Base-by-base conservation (phyloP, 495 filamentous ascomycete species). In the Penicillium tannophilum region DNA sequence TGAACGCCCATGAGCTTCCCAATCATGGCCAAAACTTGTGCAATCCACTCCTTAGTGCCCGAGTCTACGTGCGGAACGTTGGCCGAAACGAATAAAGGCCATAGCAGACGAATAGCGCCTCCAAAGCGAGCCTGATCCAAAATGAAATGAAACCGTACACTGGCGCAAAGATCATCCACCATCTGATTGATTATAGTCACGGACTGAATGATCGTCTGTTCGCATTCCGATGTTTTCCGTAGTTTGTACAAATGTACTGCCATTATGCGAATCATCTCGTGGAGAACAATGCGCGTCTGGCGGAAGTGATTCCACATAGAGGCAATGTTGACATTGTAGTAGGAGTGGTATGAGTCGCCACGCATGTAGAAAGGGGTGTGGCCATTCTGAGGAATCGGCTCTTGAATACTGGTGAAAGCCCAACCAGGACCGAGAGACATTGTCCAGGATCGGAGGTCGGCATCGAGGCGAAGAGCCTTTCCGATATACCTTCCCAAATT, bases 41-140 rank as follows among this genome's bases (percentile, higher is more conserved):
- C 8, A 39, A 63, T 57, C 60, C 60, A 63, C 8, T 51, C 23
- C 17, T 45, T 56, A 16, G 28, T 55, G 3, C 16, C 16, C 12
- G 54, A 20, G 6, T 16, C 17, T 8, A 52, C 4, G 3, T 26
- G 43, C 4, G 30, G 11, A 35, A 42, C 55, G 14, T 53, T 33
- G 1, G 53, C 60, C 11, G 57, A 60, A 60, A 66, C 17, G 14
- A 63, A 66, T 43, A 66, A 61, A n/a, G 63, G 63, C 60, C 56
- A 63, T 7, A 53, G 36, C 8, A 63, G 45, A 39, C 60, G 63
- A 11, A 55, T 5, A 7, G 48, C 43, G 16, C 53, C 60, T 19
- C 55, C 63, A 35, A 66, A 30, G 1, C 43, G 44, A 7, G 19
- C 39, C 6, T 57, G 49, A 14, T 47, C 63, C 0, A 53, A 63